Evolutionary conservation across 768 basidiomycete species (phyloP).

Genomic region (Tulasnella sp.): DNA sequence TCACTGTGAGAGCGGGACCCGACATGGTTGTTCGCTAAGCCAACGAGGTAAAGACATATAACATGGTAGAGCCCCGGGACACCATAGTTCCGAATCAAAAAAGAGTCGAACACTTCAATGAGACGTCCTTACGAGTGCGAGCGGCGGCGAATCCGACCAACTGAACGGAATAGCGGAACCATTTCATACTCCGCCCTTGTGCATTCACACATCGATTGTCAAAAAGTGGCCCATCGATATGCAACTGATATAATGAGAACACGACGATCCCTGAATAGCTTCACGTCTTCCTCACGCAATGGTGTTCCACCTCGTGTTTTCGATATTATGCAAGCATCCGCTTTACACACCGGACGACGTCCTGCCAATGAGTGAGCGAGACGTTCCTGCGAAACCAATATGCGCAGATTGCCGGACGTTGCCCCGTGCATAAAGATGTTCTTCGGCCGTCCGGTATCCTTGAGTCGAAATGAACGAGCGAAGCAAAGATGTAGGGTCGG

Average conservation of each 20-base stretch:
- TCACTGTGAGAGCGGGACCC: background rate
- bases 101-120: background rate
- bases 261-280: background rate
- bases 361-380: background rate
- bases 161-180: background rate
- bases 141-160: background rate
- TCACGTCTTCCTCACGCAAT: background rate
- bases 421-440: background rate
- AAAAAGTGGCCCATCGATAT: background rate
- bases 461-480: background rate
- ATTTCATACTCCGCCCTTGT: background rate
- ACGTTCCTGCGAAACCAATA: background rate
- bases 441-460: background rate
- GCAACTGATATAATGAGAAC: background rate
- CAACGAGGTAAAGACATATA: background rate
- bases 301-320: background rate
- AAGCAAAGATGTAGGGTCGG: background rate
- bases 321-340: background rate
- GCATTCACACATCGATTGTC: background rate
- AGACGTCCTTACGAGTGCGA: background rate
- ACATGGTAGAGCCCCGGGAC: background rate
- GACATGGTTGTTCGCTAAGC: background rate
- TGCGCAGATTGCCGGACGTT: background rate
- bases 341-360: background rate
- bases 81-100: background rate